phyloP scores from a whole-genome alignment of 192 early-diverging fungal species.

The Entomortierella lignicola region DNA sequence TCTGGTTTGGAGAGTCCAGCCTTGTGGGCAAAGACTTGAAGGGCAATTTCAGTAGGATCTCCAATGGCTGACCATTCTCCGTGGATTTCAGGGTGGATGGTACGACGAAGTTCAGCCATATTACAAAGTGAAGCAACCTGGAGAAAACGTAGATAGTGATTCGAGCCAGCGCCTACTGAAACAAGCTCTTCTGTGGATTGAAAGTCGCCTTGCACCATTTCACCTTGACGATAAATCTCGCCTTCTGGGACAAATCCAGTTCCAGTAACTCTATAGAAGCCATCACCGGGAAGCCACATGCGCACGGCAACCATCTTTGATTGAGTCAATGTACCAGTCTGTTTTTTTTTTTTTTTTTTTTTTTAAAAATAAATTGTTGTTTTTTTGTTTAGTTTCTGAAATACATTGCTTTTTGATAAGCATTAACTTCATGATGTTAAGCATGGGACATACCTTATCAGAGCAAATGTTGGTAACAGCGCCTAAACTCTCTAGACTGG shows the following conservation, averaged over 20 bases:
- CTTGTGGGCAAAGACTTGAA: slow-evolving; percentile 89
- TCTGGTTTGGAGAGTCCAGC: slow-evolving; percentile 77
- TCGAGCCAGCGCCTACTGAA: slow-evolving; percentile 32
- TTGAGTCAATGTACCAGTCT: slow-evolving; percentile 91
- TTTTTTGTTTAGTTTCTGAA: no score
- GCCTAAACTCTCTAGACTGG: slow-evolving; percentile 90
- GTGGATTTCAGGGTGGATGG: slow-evolving; percentile 57
- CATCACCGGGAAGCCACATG: slow-evolving; percentile 83
- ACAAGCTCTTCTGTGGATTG: slow-evolving; percentile 49
- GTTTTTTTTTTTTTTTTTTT: neutral
- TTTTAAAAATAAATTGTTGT: neutral
- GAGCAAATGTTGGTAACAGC: slow-evolving; percentile 96
- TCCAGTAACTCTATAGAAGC: slow-evolving; percentile 76
- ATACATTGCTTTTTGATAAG: neutral
- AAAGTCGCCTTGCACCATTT: slow-evolving; percentile 34
- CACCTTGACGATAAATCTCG: slow-evolving; percentile 49
- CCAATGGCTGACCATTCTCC: slow-evolving; percentile 83
- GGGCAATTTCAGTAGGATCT: slow-evolving; percentile 94
- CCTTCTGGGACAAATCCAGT: slow-evolving; percentile 72
- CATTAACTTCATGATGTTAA: neutral
- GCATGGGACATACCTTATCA: slow-evolving; percentile 70
- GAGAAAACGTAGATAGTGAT: slow-evolving; percentile 57
- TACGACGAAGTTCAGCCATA: slow-evolving; percentile 78
- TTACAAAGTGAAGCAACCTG: slow-evolving; percentile 86
- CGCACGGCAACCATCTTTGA: slow-evolving; percentile 91